Conservation (phyloP, 176 grass and related monocot species). For the Lolium rigidum region DNA sequence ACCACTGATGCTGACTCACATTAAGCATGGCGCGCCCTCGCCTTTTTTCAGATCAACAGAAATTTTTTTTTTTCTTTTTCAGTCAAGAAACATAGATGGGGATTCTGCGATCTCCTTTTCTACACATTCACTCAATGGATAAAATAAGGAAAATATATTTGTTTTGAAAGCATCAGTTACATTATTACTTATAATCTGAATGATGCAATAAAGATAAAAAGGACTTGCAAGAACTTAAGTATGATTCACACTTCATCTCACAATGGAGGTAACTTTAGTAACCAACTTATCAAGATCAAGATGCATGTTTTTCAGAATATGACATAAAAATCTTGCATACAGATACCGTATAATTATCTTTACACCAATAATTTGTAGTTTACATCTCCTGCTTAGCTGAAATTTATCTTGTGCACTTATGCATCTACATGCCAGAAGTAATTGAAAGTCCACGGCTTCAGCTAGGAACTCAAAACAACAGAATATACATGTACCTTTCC, state of each 20-base stretch:
- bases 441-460: not conserved
- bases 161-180: not conserved
- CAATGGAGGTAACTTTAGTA: not conserved
- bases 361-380: conserved; percentile 20
- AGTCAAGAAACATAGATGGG: conserved; percentile 24
- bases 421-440: conserved; percentile 8
- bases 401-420: not conserved
- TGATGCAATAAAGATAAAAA: not conserved
- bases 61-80: not conserved
- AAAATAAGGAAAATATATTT: conserved; percentile 24
- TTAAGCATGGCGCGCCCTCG: conserved; percentile 4
- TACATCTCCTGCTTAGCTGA: conserved; percentile 8
- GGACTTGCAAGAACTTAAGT: not conserved
- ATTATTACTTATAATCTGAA: not conserved
- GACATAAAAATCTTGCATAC: not conserved
- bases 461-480: conserved; percentile 38
- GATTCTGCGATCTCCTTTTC: conserved; percentile 22
- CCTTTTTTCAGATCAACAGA: conserved; percentile 7
- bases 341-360: conserved; percentile 18
- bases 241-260: not conserved
- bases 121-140: conserved; percentile 20
- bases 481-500: conserved; percentile 71
- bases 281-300: conserved; percentile 9
- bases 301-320: conserved; percentile 12
- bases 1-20: not conserved